These are phyloP conservation scores for Aspergillus conjunctus DNA, from an alignment of 495 filamentous ascomycete species.

Conservation along the genomic window DNA sequence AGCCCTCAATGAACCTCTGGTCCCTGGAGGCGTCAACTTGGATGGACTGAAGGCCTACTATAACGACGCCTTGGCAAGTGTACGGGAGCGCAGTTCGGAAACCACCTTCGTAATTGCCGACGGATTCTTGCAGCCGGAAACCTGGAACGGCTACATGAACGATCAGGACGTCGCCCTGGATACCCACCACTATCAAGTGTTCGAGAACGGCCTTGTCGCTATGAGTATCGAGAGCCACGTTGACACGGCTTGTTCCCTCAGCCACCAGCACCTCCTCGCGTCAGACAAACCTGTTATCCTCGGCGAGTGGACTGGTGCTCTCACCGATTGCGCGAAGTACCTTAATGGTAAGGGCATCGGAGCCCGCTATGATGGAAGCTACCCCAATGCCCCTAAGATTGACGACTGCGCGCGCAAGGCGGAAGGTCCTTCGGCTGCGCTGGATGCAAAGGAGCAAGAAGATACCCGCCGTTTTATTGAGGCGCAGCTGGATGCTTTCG, in stretches of 20 bases:
- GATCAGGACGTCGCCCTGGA: slow-evolving; percentile 68
- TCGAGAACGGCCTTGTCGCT: slow-evolving; percentile 59
- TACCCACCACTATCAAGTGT: slow-evolving; percentile 70
- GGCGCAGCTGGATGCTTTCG: slow-evolving; percentile 74
- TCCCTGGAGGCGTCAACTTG: slow-evolving; percentile 57
- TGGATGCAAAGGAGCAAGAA: slow-evolving; percentile 53
- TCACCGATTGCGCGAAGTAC: slow-evolving; percentile 75
- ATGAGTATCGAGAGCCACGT: slow-evolving; percentile 53
- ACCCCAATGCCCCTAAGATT: slow-evolving; percentile 44
- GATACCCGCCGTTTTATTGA: slow-evolving; percentile 67
- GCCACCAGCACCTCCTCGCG: slow-evolving; percentile 46
- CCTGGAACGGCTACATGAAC: slow-evolving; percentile 73
- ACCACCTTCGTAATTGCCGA: slow-evolving; percentile 67
- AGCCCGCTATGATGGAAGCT: slow-evolving; percentile 70
- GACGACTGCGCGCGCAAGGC: slow-evolving; percentile 64
- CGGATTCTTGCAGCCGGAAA: slow-evolving; percentile 61
- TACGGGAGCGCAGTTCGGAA: slow-evolving; percentile 52
- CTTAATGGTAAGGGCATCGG: slow-evolving; percentile 71
- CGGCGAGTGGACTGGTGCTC: slow-evolving; percentile 69
- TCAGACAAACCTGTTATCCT: slow-evolving; percentile 71
- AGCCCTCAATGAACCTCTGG: slow-evolving; percentile 69
- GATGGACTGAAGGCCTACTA: slow-evolving; percentile 62
- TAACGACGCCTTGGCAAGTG: slow-evolving; percentile 59
- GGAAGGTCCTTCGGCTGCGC: slow-evolving; percentile 53
- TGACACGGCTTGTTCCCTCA: slow-evolving; percentile 52